Conservation (phyloP, 352 stramenopile species). For the Blastocystis sp. region DNA sequence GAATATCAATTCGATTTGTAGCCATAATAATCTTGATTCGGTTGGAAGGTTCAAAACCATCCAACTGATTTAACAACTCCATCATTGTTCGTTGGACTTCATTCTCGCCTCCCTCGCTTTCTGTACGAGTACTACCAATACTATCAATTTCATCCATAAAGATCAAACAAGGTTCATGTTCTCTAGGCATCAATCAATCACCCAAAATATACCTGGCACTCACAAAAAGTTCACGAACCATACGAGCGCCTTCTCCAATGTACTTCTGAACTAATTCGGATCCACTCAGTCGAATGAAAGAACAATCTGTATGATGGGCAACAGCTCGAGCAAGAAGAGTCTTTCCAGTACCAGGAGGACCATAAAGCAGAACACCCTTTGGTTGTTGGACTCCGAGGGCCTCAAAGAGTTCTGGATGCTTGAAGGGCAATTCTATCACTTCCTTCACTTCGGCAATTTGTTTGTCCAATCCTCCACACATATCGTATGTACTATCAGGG, state of each 20-base stretch:
- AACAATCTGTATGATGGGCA: slow-evolving; percentile 98
- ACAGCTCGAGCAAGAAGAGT: slow-evolving; percentile 93
- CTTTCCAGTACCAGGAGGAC: slow-evolving; percentile 93
- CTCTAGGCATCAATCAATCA: slow-evolving; percentile 65
- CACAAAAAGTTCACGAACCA: slow-evolving; percentile 97
- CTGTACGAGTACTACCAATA: slow-evolving; percentile 85
- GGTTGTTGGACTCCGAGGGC: slow-evolving; percentile 92
- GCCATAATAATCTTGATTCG: slow-evolving; percentile 85
- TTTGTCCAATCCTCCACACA: slow-evolving; percentile 97
- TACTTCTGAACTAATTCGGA: slow-evolving; percentile 99
- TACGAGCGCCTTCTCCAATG: slow-evolving; percentile 93
- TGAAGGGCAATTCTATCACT: slow-evolving; percentile 98
- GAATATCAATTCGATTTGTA: slow-evolving; percentile 96
- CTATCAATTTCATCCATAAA: slow-evolving; percentile 99
- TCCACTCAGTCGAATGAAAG: slow-evolving; percentile 96
- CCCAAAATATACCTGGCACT: slow-evolving; percentile 80
- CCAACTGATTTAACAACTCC: slow-evolving; percentile 92
- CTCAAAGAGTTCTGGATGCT: slow-evolving; percentile 98
- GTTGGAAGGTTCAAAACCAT: slow-evolving; percentile 72
- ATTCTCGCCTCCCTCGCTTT: slow-evolving; percentile 84
- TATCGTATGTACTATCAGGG: slow-evolving; percentile 98
- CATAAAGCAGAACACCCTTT: slow-evolving; percentile 85
- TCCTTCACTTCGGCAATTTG: slow-evolving; percentile 99
- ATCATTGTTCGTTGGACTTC: slow-evolving; percentile 99
- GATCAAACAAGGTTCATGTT: slow-evolving; percentile 95